Evolutionary conservation across 306 rosid species (phyloP).

Genomic region (Cyamopsis tetragonoloba): DNA sequence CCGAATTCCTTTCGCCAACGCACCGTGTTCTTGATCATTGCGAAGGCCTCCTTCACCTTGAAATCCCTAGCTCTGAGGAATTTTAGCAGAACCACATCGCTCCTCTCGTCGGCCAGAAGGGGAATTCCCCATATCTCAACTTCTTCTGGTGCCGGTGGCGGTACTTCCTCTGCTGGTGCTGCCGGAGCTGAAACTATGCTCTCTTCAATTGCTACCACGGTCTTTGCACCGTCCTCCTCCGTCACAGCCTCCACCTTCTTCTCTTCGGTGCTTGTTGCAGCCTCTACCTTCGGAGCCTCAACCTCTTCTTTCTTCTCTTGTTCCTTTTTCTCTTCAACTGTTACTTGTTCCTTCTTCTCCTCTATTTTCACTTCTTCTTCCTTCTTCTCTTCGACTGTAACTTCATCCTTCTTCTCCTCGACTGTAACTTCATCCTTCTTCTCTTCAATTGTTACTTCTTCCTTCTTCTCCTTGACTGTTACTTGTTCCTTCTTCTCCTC

Average conservation of each 20-base stretch:
- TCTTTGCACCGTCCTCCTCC: conserved; percentile 67
- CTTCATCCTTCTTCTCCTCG: conserved; percentile 26
- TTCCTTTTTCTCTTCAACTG: not conserved
- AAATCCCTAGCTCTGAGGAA: conserved; percentile 84
- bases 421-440: not conserved
- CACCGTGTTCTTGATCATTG: conserved; percentile 65
- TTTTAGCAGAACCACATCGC: conserved; percentile 70
- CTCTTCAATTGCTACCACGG: conserved; percentile 69
- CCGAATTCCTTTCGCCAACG: conserved; percentile 69
- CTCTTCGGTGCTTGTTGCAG: no score
- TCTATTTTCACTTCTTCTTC: not conserved
- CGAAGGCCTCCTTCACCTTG: conserved; percentile 68
- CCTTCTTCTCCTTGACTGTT: not conserved
- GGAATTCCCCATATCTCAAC: conserved; percentile 79
- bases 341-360: no score
- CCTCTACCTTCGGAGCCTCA: no score
- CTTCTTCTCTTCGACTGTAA: conserved; percentile 32
- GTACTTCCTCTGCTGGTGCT: conserved; percentile 9
- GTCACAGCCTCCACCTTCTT: no score
- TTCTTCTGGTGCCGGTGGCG: conserved; percentile 39
- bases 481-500: not conserved
- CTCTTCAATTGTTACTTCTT: not conserved
- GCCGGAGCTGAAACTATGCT: conserved; percentile 34
- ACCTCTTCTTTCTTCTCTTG: no score
- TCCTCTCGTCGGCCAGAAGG: conserved; percentile 55